Evolutionary conservation across 768 basidiomycete species (phyloP).

Genomic region (Xerocomus potaroensis): DNA sequence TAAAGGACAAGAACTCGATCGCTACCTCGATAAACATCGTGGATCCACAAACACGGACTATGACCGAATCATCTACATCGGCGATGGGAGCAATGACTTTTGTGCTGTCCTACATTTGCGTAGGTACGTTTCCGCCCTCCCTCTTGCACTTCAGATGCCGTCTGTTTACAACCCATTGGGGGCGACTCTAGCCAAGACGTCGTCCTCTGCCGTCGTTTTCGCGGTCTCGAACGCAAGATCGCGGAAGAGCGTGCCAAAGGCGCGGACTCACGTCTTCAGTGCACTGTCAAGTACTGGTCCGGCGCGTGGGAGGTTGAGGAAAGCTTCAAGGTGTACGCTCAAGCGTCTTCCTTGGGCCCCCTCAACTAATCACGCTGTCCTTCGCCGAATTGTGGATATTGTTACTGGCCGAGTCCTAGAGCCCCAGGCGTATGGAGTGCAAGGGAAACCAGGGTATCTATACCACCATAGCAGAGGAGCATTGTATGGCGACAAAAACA

Average conservation of each 20-base stretch:
- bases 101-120: slow-evolving; percentile 84
- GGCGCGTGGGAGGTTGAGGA: slow-evolving; percentile 98
- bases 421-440: too few relatives aligned
- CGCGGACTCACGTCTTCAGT: slow-evolving; percentile 56
- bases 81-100: slow-evolving; percentile 94
- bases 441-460: too few relatives aligned
- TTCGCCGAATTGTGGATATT: too few relatives aligned
- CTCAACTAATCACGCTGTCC: too few relatives aligned
- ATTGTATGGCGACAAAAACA: too few relatives aligned
- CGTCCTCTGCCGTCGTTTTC: slow-evolving; percentile 72
- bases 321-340: slow-evolving; percentile 41
- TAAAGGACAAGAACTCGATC: slow-evolving; percentile 87
- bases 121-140: slow-evolving; percentile 40
- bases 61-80: slow-evolving; percentile 84
- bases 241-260: slow-evolving; percentile 51
- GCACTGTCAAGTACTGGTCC: slow-evolving; percentile 78
- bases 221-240: slow-evolving; percentile 79
- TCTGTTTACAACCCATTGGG: too few relatives aligned
- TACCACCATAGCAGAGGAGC: too few relatives aligned
- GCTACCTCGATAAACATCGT: slow-evolving; percentile 55
- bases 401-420: too few relatives aligned
- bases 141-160: not conserved
- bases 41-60: slow-evolving; percentile 49
- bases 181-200: slow-evolving; percentile 61
- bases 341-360: slow-evolving; percentile 1